Conservation (phyloP, 805 yeast genomes). For the Yamadazyma akitaensis region DNA sequence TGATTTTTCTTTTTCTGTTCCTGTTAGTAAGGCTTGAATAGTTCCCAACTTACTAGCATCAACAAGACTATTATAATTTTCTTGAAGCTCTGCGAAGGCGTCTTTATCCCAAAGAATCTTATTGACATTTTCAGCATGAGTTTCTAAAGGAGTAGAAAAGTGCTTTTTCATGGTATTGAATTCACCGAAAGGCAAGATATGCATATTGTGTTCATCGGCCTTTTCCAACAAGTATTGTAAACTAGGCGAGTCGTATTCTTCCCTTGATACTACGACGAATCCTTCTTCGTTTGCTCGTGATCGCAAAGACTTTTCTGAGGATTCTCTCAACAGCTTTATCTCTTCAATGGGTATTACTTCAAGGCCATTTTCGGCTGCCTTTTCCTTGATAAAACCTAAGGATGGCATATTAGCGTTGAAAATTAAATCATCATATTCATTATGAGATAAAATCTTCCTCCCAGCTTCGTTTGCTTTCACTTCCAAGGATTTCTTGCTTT, state of each 20-base stretch:
- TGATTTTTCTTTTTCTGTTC: slow-evolving; percentile 1
- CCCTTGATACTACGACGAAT: slow-evolving; percentile 14
- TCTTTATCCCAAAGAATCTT: slow-evolving; percentile 15
- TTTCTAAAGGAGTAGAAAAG: slow-evolving; percentile 16
- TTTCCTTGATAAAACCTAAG: slow-evolving; percentile 21
- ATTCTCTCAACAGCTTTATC: slow-evolving; percentile 12
- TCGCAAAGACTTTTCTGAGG: slow-evolving; percentile 13
- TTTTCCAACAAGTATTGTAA: slow-evolving; percentile 13
- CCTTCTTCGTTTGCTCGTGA: slow-evolving; percentile 19
- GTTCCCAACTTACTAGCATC: slow-evolving; percentile 4
- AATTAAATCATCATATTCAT: slow-evolving; percentile 30
- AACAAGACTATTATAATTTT: slow-evolving; percentile 1
- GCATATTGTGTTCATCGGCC: slow-evolving; percentile 11
- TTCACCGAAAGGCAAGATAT: slow-evolving; percentile 13
- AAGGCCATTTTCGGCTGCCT: slow-evolving; percentile 28
- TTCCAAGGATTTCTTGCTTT: slow-evolving; percentile 18
- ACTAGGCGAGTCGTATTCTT: slow-evolving; percentile 18
- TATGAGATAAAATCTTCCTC: slow-evolving; percentile 13
- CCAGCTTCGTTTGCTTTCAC: slow-evolving; percentile 22
- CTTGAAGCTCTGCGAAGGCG: neutral
- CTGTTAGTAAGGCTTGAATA: slow-evolving; percentile 1
- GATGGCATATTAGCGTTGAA: slow-evolving; percentile 27
- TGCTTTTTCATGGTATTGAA: slow-evolving; percentile 6
- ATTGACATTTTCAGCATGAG: slow-evolving; percentile 14
- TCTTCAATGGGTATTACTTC: slow-evolving; percentile 26